Percentiles rank a stretch among this genome's conserved stretches.
Evolutionary conservation across 306 rosid genomes (phyloP).

Genomic region (Erythrophleum fordii): DNA sequence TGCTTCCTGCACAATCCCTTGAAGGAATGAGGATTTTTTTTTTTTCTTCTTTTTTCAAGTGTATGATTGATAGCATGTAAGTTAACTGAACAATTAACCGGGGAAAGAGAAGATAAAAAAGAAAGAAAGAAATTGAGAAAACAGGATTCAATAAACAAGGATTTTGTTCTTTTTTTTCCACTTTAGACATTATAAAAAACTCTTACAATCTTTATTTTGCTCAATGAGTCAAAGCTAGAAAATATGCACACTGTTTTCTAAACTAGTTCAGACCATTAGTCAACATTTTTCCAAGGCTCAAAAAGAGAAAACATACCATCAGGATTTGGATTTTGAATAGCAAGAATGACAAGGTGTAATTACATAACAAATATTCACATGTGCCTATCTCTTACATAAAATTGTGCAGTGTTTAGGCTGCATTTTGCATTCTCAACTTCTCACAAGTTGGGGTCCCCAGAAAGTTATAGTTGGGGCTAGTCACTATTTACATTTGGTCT

Average conservation of each 20-base stretch:
- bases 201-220: neutral
- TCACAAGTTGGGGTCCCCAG: neutral
- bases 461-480: neutral
- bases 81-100: neutral
- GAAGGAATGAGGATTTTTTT: constrained; percentile 18
- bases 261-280: neutral
- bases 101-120: neutral
- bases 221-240: neutral
- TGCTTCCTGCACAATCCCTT: constrained; percentile 29
- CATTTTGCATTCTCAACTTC: neutral
- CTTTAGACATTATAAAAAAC: neutral
- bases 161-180: neutral
- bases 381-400: neutral
- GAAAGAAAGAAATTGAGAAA: neutral
- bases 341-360: neutral
- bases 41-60: too few relatives aligned
- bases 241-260: neutral
- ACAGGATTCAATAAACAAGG: neutral
- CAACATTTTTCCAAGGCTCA: neutral
- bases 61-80: neutral
- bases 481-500: neutral
- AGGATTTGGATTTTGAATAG: neutral
- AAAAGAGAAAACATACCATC: too few relatives aligned
- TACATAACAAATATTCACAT: neutral
- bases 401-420: neutral